Evolutionary conservation across 306 rosid genomes (phyloP).

Genomic region (Casuarina equisetifolia): DNA sequence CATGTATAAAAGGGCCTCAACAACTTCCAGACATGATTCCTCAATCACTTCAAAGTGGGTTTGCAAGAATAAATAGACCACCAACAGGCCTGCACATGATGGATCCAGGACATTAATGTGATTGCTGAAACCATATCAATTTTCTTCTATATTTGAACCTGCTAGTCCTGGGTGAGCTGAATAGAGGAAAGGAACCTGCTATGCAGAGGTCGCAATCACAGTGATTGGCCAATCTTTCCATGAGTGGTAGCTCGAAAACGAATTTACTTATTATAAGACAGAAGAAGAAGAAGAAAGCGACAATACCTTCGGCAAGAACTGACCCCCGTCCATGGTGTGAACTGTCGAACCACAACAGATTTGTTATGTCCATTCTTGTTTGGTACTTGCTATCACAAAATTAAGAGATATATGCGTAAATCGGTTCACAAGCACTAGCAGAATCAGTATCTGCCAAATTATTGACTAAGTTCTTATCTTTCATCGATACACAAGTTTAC

Average conservation of each 20-base stretch:
- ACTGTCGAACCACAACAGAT: neutral
- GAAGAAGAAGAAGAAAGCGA: too few species aligned
- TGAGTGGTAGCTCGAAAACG: neutral
- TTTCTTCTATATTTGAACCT: neutral
- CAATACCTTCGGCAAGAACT: neutral
- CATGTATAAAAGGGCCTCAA: neutral
- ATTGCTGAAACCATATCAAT: neutral
- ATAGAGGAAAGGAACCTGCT: neutral
- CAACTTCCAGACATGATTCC: constrained; percentile 14
- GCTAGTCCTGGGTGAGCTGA: neutral
- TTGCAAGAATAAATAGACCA: neutral
- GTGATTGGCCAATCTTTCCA: neutral
- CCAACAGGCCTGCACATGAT: neutral
- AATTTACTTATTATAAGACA: too few species aligned
- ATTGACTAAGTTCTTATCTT: neutral
- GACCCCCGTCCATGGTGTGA: neutral
- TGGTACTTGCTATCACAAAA: neutral
- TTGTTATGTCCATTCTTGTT: neutral
- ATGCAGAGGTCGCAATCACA: neutral
- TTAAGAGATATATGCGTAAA: too few species aligned
- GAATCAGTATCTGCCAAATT: neutral
- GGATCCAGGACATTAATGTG: neutral
- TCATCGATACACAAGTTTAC: neutral
- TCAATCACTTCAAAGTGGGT: constrained; percentile 2
- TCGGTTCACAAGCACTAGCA: neutral